A percentile compares a stretch with the other conserved stretches of the same genome.
Evolutionary conservation across 1,284 basidiomycete species (phyloP).

Genomic region (Retiboletus flavoniger): DNA sequence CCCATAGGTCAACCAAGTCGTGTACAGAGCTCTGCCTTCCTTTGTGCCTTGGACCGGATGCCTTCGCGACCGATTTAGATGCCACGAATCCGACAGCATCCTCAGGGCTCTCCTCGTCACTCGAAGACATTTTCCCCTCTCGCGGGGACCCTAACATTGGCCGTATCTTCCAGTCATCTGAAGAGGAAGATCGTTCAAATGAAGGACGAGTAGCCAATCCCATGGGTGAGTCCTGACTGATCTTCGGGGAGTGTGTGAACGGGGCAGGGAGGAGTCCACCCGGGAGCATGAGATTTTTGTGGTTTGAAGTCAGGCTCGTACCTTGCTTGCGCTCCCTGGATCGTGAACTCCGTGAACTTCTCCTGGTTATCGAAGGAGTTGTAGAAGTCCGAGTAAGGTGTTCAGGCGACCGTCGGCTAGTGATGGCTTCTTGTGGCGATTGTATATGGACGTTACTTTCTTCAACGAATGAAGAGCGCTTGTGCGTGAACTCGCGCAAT

Average conservation of each 20-base stretch:
- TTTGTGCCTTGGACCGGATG: constrained; percentile 31
- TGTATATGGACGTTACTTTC: constrained; percentile 46
- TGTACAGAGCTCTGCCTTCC: constrained; percentile 75
- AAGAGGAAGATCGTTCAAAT: constrained; percentile 16
- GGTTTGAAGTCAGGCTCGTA: constrained; percentile 5
- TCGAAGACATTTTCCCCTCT: constrained; percentile 43
- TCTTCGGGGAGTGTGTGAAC: constrained; percentile 12
- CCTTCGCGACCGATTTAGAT: constrained; percentile 22
- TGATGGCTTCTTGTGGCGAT: constrained; percentile 48
- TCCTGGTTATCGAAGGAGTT: constrained; percentile 26
- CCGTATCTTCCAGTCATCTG: constrained; percentile 19
- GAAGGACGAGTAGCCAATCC: constrained; percentile 12
- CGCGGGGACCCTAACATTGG: constrained; percentile 16
- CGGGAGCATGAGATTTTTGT: constrained; percentile 15
- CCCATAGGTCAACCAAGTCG: constrained; percentile 74
- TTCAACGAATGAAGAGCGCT: constrained; percentile 65
- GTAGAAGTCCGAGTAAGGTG: constrained; percentile 19
- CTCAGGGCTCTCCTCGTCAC: constrained; percentile 59
- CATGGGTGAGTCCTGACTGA: constrained; percentile 7
- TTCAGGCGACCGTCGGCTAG: constrained; percentile 39
- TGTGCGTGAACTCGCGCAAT: constrained; percentile 65
- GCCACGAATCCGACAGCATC: constrained; percentile 43
- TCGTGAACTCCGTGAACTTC: constrained; percentile 27
- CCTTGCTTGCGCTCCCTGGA: constrained; percentile 29
- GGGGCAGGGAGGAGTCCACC: constrained; percentile 13